These are phyloP conservation scores for Oryza australiensis DNA, from an alignment of 176 grass and related monocot genomes.

Conservation along the genomic window DNA sequence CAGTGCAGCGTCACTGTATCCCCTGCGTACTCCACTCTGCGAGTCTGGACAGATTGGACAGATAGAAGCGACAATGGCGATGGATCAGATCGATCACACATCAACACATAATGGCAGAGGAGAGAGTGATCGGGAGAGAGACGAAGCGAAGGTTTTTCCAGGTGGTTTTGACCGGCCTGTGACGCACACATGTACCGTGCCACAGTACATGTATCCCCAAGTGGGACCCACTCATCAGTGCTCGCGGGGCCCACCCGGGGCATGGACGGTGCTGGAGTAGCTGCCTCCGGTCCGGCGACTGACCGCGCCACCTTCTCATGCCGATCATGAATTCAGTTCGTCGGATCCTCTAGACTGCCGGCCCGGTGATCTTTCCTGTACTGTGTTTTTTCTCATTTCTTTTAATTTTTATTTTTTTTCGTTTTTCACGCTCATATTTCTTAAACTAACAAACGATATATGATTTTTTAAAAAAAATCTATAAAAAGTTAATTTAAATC, in stretches of 20 bases:
- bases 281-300: neutral
- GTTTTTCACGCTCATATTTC: no score
- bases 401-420: no score
- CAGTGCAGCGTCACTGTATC: neutral
- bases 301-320: neutral
- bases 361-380: neutral
- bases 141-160: neutral
- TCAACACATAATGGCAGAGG: neutral
- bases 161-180: neutral
- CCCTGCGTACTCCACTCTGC: neutral
- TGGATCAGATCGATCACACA: neutral
- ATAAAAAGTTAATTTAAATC: no score
- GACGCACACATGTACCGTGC: neutral
- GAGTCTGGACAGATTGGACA: neutral
- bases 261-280: neutral
- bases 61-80: neutral
- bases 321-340: neutral
- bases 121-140: neutral
- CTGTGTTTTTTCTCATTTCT: no score
- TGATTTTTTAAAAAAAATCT: no score
- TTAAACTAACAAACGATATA: no score
- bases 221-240: neutral
- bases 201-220: neutral
- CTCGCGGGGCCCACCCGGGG: no score
- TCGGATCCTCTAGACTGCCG: neutral